Percentiles rank a stretch among this genome's conserved stretches.
phyloP scores from a whole-genome alignment of 2,329 filamentous ascomycete species.

The Torrubiella hemipterigena region DNA sequence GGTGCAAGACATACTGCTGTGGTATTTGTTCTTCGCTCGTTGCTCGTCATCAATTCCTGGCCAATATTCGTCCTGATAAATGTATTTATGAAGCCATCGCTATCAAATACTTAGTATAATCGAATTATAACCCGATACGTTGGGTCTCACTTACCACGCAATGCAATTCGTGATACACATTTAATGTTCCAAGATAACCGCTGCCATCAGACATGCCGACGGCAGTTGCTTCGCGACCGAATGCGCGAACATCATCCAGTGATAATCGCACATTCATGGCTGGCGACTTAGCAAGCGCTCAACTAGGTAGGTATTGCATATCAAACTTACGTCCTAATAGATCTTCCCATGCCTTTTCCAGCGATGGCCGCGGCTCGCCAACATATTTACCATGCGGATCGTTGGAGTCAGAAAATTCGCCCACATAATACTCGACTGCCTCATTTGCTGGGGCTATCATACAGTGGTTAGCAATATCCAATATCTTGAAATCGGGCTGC shows the following conservation, averaged over 20 bases:
- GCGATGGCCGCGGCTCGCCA: slow-evolving; percentile 4
- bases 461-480: too few relatives aligned
- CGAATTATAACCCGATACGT: neutral
- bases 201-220: slow-evolving; percentile 5
- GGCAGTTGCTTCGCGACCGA: slow-evolving; percentile 3
- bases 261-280: slow-evolving; percentile 4
- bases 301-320: neutral
- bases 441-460: slow-evolving; percentile 5
- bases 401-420: slow-evolving; percentile 3
- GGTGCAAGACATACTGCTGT: slow-evolving; percentile 3
- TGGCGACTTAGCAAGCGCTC: neutral
- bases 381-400: slow-evolving; percentile 4
- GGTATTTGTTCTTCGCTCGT: slow-evolving; percentile 3
- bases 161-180: slow-evolving; percentile 5
- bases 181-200: slow-evolving; percentile 5
- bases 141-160: neutral
- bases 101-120: neutral
- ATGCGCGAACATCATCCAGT: slow-evolving; percentile 2
- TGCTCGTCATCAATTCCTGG: slow-evolving; percentile 3
- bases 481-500: too few relatives aligned
- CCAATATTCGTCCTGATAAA: slow-evolving; percentile 6
- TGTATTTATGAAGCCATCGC: slow-evolving; percentile 6
- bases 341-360: slow-evolving; percentile 4
- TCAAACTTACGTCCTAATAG: slow-evolving; percentile 3
- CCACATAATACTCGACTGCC: slow-evolving; percentile 4